These are phyloP conservation scores for Neocallimastix lanati DNA, from an alignment of 192 early-diverging fungal genomes.

Conservation along the genomic window DNA sequence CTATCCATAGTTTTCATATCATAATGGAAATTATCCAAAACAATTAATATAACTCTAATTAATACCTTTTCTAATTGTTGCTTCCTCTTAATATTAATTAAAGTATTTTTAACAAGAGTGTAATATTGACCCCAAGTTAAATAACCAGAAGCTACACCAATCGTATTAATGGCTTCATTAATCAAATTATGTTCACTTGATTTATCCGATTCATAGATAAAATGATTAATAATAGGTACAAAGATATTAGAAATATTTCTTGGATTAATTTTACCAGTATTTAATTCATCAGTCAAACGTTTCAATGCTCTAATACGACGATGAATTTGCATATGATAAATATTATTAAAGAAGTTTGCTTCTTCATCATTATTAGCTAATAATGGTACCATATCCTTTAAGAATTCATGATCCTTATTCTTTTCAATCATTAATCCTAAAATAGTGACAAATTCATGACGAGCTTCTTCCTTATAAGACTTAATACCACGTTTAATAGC, in stretches of 20 bases:
- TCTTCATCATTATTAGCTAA: conserved; percentile 67
- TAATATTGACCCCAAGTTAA: conserved; percentile 80
- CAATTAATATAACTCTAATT: conserved; percentile 55
- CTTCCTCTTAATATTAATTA: conserved; percentile 40
- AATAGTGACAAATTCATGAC: conserved; percentile 50
- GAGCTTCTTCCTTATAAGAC: conserved; percentile 25
- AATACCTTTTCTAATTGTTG: conserved; percentile 62
- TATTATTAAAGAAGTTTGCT: conserved; percentile 85
- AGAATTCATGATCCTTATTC: conserved; percentile 23
- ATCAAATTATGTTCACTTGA: conserved; percentile 53
- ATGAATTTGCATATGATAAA: conserved; percentile 89
- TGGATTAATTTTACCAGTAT: conserved; percentile 19
- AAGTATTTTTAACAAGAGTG: conserved; percentile 46
- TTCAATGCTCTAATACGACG: conserved; percentile 68
- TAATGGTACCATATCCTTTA: conserved; percentile 42
- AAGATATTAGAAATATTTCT: conserved; percentile 48
- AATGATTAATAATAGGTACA: conserved; percentile 70
- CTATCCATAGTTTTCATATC: conserved; percentile 40
- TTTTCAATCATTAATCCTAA: conserved; percentile 31
- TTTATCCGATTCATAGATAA: conserved; percentile 60
- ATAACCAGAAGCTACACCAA: conserved; percentile 45
- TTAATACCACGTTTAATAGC: conserved; percentile 50
- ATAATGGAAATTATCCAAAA: conserved; percentile 88
- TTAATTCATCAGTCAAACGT: conserved; percentile 35
- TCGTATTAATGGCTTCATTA: conserved; percentile 58